Evolutionary conservation across 2,329 filamentous ascomycete species (phyloP), one percentile per base, ranked within the genome.

Genomic region (Lasiodiplodia citricola): DNA sequence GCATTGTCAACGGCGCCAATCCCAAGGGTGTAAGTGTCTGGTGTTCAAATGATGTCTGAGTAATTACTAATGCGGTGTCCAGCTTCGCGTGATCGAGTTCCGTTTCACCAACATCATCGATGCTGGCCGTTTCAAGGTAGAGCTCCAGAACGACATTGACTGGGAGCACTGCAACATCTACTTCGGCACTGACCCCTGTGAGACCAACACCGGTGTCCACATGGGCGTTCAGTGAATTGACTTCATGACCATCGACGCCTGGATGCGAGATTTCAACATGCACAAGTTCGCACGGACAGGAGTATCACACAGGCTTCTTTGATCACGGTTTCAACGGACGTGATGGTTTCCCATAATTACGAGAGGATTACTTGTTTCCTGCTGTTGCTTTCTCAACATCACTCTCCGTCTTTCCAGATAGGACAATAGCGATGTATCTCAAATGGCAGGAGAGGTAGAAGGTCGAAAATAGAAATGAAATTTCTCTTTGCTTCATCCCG

Each of bases 101-200:
- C 82, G 83, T 10, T 86, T 86, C 73, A 79, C 77, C 54, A 82
- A 78, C 70, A 82, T 86, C 68, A 76, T 78, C 28, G 75, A 85
- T 66, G 83, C 84, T 0, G 78, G 83, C 18, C 76, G 75, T 23
- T 86, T 86, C 77, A 81, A 79, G 67, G 74, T 76, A 2, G 68
- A 75, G 28, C 74, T 86, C 14, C 68, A 75, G 54, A 76, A 78
- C 21, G 76, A 82, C 50, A 75, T 81, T 28, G 79, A 83, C 2
- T 86, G 82, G 81, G 82, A 85, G 70, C 78, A 80, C 21, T 84
- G 83, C 74, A 81, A 77, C 23, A 77, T 85, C 64, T 71, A 74
- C 21, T 84, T 80, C 70, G 79, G 75, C 2, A 67, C 76, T 37
- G 84, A 86, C 71, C 84, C 84, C 2, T 80, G 79, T 69, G 77